Conservation (phyloP, 768 basidiomycete species). For the Mycena epipterygia region DNA sequence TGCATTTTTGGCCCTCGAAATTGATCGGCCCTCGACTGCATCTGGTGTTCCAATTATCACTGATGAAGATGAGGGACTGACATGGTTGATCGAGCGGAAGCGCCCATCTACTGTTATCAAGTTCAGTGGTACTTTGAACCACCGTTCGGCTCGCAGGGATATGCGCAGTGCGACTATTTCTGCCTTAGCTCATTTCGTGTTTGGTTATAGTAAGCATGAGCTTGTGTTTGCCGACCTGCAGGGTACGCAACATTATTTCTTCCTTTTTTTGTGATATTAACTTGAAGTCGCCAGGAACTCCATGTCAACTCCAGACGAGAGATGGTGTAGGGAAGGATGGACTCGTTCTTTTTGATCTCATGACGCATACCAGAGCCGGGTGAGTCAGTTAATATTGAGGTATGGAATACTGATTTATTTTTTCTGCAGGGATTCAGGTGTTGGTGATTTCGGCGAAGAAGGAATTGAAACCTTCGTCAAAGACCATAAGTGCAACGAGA, state of each 20-base stretch:
- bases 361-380: not conserved
- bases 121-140: conserved; percentile 5
- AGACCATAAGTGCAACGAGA: not conserved
- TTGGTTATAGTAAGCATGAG: not conserved
- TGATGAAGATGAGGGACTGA: not conserved
- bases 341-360: conserved; percentile 2
- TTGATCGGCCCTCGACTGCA: not conserved
- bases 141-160: not conserved
- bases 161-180: not conserved
- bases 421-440: not conserved
- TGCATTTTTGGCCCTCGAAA: not conserved
- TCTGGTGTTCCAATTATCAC: not conserved
- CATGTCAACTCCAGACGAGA: not conserved
- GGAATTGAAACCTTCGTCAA: not conserved
- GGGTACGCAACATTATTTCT: not conserved
- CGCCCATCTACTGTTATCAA: not conserved
- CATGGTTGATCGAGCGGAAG: conserved; percentile 1
- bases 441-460: not conserved
- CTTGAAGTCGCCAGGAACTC: too few relatives aligned
- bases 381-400: not conserved
- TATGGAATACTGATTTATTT: not conserved
- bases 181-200: conserved; percentile 7
- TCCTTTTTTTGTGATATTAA: too few relatives aligned
- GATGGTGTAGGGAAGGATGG: not conserved
- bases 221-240: not conserved